Evolutionary conservation across 257 asterid species (phyloP).

Genomic region (Anisodus acutangulus): DNA sequence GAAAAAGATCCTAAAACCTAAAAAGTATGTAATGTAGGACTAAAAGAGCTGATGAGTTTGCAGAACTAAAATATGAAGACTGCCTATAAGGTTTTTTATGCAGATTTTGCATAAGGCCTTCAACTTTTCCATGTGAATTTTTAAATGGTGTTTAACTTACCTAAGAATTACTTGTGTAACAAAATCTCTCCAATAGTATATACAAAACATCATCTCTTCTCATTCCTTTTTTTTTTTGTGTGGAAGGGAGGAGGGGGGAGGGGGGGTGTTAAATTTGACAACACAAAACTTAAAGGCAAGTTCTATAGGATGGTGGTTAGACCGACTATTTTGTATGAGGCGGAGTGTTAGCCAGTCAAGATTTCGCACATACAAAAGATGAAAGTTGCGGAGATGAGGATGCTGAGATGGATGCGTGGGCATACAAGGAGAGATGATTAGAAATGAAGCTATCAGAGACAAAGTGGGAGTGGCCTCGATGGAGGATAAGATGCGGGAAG

Average conservation of each 20-base stretch:
- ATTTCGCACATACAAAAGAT: too few relatives aligned
- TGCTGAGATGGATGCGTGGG: too few relatives aligned
- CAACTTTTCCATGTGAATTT: background rate
- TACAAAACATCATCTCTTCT: background rate
- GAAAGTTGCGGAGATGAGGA: too few relatives aligned
- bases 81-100: background rate
- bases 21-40: slow-evolving; percentile 1
- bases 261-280: background rate
- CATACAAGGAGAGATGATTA: too few relatives aligned
- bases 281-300: background rate
- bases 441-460: too few relatives aligned
- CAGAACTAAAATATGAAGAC: background rate
- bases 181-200: background rate
- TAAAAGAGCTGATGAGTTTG: background rate
- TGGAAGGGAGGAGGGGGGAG: too few relatives aligned
- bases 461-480: too few relatives aligned
- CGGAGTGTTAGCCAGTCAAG: too few relatives aligned
- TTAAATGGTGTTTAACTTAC: background rate
- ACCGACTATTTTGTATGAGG: too few relatives aligned
- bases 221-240: too few relatives aligned
- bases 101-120: background rate
- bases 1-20: background rate
- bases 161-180: background rate
- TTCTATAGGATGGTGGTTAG: too few relatives aligned
- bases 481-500: too few relatives aligned